Percentiles rank a stretch among this genome's conserved stretches.
Evolutionary conservation across 73 alveolate species (phyloP).

Genomic region (Durusdinium trenchii): DNA sequence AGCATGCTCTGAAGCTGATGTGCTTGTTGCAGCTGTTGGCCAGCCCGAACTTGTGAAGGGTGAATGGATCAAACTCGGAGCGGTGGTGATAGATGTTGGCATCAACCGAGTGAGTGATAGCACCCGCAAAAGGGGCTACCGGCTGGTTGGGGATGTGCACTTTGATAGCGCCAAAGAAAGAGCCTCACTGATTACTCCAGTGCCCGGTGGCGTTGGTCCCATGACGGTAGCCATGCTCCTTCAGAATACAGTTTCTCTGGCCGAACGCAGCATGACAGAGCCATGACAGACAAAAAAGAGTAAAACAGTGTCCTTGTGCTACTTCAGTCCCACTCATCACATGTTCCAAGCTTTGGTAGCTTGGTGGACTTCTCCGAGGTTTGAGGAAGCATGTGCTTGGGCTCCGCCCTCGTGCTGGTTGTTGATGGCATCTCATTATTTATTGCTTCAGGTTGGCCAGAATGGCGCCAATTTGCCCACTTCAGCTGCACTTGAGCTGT

Average conservation of each 20-base stretch:
- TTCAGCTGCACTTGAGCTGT: constrained; percentile 52
- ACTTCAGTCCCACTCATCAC: neutral
- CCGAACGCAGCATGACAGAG: neutral
- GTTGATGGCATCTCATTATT: neutral
- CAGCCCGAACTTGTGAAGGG: constrained; percentile 96
- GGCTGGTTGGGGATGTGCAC: constrained; percentile 96
- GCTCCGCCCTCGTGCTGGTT: neutral
- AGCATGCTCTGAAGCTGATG: constrained; percentile 96
- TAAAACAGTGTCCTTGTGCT: neutral
- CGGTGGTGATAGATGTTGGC: constrained; percentile 97
- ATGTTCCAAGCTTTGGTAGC: neutral
- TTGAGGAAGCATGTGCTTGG: constrained; percentile 45
- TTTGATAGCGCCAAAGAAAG: neutral
- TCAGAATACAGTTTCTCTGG: constrained; percentile 96
- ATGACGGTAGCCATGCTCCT: constrained; percentile 98
- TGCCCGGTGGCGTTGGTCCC: constrained; percentile 98
- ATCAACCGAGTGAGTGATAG: constrained; percentile 95
- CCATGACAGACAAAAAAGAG: neutral
- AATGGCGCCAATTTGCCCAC: constrained; percentile 59
- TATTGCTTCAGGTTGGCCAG: constrained; percentile 21
- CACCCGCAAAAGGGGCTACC: constrained; percentile 49
- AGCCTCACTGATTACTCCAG: constrained; percentile 97
- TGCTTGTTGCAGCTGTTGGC: constrained; percentile 97
- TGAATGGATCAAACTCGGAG: constrained; percentile 11
- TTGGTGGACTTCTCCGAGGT: neutral